phyloP scores from a whole-genome alignment of 108 stramenopile species.

The Fragilaria radians region DNA sequence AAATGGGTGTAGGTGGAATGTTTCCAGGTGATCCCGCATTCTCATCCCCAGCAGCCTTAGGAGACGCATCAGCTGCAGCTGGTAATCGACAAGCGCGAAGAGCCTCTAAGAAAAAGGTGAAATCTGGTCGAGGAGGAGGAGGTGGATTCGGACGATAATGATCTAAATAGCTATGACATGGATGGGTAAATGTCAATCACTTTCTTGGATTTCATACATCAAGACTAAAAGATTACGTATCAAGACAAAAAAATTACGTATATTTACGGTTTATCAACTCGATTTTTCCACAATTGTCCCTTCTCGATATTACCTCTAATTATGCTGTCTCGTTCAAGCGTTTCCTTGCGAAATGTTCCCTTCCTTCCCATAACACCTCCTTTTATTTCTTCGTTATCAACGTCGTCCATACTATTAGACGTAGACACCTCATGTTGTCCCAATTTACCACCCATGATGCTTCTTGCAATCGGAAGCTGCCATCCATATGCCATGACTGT shows the following conservation, averaged over 20 bases:
- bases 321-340: slow-evolving; percentile 8
- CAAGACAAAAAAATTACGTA: too few species aligned
- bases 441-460: slow-evolving; percentile 50
- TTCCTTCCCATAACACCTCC: slow-evolving; percentile 2
- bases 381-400: slow-evolving; percentile 19
- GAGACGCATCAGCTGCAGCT: slow-evolving; percentile 13
- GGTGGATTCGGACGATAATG: slow-evolving; percentile 69
- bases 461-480: slow-evolving; percentile 78
- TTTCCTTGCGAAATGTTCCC: slow-evolving; percentile 13
- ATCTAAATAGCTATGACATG: too few species aligned
- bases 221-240: too few species aligned
- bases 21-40: slow-evolving; percentile 41
- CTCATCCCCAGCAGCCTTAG: slow-evolving; percentile 16
- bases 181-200: too few species aligned
- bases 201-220: too few species aligned
- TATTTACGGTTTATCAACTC: background rate
- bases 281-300: slow-evolving; percentile 32
- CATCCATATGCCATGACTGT: slow-evolving; percentile 86
- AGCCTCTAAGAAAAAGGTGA: slow-evolving; percentile 80
- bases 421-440: slow-evolving; percentile 24
- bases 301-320: slow-evolving; percentile 41
- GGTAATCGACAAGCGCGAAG: slow-evolving; percentile 77
- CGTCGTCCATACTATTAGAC: slow-evolving; percentile 16
- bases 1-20: slow-evolving; percentile 43
- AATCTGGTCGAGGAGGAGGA: slow-evolving; percentile 71